Conservation (phyloP, 306 rosid genomes). For the Castanea crenata region DNA sequence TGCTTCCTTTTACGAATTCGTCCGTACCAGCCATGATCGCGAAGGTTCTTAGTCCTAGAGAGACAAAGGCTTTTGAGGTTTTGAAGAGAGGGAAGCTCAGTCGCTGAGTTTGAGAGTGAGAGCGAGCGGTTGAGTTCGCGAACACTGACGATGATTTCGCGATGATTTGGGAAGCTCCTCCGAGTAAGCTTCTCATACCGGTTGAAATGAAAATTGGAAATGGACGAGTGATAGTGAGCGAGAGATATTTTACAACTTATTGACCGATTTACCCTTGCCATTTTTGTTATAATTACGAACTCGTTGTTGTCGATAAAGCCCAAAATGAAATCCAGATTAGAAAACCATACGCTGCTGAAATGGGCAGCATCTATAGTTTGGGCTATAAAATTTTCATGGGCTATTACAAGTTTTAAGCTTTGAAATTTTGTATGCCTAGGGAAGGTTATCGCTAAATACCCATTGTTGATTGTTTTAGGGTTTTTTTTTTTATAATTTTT, state of each 20-base stretch:
- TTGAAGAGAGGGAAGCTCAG: constrained; percentile 26
- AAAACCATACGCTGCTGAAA: no score
- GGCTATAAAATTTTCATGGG: no score
- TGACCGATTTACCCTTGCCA: no score
- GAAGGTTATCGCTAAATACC: no score
- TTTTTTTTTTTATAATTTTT: no score
- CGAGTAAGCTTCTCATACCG: constrained; percentile 44
- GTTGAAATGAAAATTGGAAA: background rate
- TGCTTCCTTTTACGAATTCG: constrained; percentile 69
- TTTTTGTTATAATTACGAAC: no score
- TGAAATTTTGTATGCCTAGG: no score
- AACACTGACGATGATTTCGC: constrained; percentile 23
- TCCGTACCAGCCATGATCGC: constrained; percentile 69
- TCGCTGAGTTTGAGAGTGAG: constrained; percentile 5
- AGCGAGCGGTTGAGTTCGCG: background rate
- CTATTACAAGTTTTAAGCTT: no score
- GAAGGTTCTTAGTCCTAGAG: constrained; percentile 51
- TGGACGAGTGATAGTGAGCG: background rate
- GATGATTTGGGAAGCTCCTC: constrained; percentile 41
- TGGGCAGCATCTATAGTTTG: no score
- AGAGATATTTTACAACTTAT: background rate
- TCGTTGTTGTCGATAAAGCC: no score
- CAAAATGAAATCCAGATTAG: no score
- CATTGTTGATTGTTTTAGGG: no score
- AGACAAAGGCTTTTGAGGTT: constrained; percentile 19